A percentile compares a stretch with the other conserved stretches of the same genome.
Evolutionary conservation across 768 basidiomycete genomes (phyloP).

Genomic region (Lactifluus subvellereus): DNA sequence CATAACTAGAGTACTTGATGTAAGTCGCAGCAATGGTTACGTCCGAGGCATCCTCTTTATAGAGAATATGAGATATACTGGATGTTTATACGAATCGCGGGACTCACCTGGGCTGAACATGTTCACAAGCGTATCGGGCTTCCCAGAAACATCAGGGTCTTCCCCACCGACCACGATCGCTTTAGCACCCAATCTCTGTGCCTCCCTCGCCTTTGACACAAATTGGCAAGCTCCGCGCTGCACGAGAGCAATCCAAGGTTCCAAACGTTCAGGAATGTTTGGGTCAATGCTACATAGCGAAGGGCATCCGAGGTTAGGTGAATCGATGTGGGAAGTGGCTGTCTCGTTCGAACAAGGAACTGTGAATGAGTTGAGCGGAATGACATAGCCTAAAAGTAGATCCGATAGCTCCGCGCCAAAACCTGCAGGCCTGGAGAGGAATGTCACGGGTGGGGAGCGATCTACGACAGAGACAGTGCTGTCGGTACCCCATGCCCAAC

Average conservation of each 20-base stretch:
- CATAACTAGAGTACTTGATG: slow-evolving; percentile 80
- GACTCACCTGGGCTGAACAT: slow-evolving; percentile 86
- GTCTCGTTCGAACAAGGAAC: slow-evolving; percentile 36
- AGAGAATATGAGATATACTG: slow-evolving; percentile 8
- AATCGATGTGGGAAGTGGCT: slow-evolving; percentile 18
- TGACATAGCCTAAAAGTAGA: slow-evolving; percentile 35
- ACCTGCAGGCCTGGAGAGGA: slow-evolving; percentile 64
- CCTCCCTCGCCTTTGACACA: slow-evolving; percentile 65
- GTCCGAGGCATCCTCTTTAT: slow-evolving; percentile 75
- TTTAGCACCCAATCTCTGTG: slow-evolving; percentile 61
- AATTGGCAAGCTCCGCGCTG: slow-evolving; percentile 90
- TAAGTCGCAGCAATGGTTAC: slow-evolving; percentile 82
- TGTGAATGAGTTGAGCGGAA: slow-evolving; percentile 35
- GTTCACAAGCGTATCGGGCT: slow-evolving; percentile 73
- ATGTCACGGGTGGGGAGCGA: slow-evolving; percentile 62
- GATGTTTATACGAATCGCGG: slow-evolving; percentile 9
- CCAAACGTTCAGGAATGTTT: slow-evolving; percentile 51
- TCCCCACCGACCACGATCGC: slow-evolving; percentile 92
- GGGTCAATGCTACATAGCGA: slow-evolving; percentile 53
- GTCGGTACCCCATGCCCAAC: slow-evolving; percentile 39
- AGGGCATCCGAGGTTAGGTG: slow-evolving; percentile 59
- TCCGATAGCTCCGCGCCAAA: slow-evolving; percentile 72
- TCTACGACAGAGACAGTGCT: slow-evolving; percentile 67
- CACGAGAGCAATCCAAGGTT: slow-evolving; percentile 86
- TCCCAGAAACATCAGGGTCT: slow-evolving; percentile 55